Percentiles rank a stretch among this genome's conserved stretches.
These are phyloP conservation scores for Syzygium syzygioides DNA, from an alignment of 441 rosid genomes.

Conservation along the genomic window DNA sequence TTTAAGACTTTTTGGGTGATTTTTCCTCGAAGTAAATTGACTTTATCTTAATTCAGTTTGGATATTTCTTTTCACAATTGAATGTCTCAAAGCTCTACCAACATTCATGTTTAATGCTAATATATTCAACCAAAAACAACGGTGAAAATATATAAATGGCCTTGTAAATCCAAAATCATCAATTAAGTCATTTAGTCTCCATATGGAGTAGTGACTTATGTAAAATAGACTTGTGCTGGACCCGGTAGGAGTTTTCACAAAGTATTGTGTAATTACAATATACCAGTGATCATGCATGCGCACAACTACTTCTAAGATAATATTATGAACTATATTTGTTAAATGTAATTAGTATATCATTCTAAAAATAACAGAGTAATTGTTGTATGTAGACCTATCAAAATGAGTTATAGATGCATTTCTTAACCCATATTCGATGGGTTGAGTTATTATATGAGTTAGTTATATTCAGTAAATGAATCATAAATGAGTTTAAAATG, in stretches of 20 bases:
- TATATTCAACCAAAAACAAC: not conserved
- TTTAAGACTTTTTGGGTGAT: too few relatives aligned
- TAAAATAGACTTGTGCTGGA: accelerated
- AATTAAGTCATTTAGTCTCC: accelerated
- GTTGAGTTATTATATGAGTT: too few relatives aligned
- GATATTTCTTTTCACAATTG: not conserved
- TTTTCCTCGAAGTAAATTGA: not conserved
- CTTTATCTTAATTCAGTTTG: not conserved
- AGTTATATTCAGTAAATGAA: too few relatives aligned
- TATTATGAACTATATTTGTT: not conserved
- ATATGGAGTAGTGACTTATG: not conserved
- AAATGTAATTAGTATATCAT: not conserved
- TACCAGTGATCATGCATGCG: accelerated
- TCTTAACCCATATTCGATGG: too few relatives aligned
- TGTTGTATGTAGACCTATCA: accelerated
- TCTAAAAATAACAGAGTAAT: accelerated
- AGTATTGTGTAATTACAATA: not conserved
- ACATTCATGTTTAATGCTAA: not conserved
- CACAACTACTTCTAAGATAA: not conserved
- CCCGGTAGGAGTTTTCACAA: accelerated
- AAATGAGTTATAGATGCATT: too few relatives aligned
- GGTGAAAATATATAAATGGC: not conserved
- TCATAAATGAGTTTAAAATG: too few relatives aligned
- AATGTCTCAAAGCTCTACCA: not conserved
- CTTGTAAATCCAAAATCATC: not conserved